A percentile compares a stretch with the other conserved stretches of the same genome.
Evolutionary conservation across 805 yeast species (phyloP).

Genomic region (Sugiyamaella mastotermitis): DNA sequence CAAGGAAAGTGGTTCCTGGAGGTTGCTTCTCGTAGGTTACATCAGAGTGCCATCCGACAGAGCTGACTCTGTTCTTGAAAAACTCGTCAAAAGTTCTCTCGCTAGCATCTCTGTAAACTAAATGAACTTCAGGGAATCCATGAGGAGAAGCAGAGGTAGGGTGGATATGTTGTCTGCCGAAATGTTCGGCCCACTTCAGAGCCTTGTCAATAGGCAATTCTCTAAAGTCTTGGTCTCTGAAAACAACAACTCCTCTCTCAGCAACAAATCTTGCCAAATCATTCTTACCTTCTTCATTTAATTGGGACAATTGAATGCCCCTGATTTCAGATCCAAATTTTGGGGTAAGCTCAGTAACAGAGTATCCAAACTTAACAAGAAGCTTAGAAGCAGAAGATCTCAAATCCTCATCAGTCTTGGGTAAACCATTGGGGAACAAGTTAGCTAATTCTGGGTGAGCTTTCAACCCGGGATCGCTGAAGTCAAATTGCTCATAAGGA

Average conservation of each 20-base stretch:
- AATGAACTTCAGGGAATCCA: conserved; percentile 52
- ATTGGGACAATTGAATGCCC: conserved; percentile 56
- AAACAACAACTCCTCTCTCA: conserved; percentile 65
- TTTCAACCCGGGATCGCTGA: conserved; percentile 51
- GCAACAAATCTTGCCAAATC: conserved; percentile 67
- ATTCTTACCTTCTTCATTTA: conserved; percentile 51
- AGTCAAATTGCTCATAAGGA: conserved; percentile 49
- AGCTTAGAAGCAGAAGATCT: conserved; percentile 9
- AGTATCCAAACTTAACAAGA: conserved; percentile 22
- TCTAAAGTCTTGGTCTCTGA: conserved; percentile 66
- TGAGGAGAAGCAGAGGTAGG: conserved; percentile 68
- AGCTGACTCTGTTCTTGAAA: conserved; percentile 16
- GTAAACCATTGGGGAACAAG: conserved; percentile 36
- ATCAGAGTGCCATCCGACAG: conserved; percentile 60
- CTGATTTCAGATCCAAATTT: conserved; percentile 61
- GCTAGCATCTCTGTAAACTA: conserved; percentile 47
- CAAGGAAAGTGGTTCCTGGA: conserved; percentile 62
- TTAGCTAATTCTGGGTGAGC: conserved; percentile 53
- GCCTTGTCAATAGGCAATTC: conserved; percentile 28
- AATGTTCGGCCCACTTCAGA: conserved; percentile 51
- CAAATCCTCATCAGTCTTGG: conserved; percentile 9
- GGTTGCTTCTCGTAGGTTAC: conserved; percentile 70
- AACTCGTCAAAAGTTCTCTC: conserved; percentile 20
- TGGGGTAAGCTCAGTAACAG: conserved; percentile 46
- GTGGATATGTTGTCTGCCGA: conserved; percentile 67